These are phyloP conservation scores for Citrus sp. DNA, from an alignment of 345 rosid genomes.

Conservation along the genomic window DNA sequence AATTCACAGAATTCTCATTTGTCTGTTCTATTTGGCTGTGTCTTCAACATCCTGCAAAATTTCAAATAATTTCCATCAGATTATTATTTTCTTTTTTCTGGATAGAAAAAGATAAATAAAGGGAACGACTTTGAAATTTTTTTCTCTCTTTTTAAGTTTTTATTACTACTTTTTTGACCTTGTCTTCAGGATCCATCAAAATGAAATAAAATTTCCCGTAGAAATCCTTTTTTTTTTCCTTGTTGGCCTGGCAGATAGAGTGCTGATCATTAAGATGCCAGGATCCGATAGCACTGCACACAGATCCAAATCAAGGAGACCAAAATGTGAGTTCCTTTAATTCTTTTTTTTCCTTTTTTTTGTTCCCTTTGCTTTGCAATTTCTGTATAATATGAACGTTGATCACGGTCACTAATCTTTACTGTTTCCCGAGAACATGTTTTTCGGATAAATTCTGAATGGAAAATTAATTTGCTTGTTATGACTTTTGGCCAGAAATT, in stretches of 20 bases:
- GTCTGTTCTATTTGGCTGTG: too few relatives aligned
- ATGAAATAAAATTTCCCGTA: not conserved
- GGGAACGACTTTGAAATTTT: not conserved
- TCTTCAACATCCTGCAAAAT: too few relatives aligned
- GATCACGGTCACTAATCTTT: not conserved
- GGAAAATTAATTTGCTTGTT: not conserved
- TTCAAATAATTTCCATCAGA: too few relatives aligned
- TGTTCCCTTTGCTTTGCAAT: not conserved
- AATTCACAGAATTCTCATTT: too few relatives aligned
- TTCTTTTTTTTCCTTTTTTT: not conserved
- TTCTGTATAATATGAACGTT: not conserved
- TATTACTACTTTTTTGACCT: not conserved
- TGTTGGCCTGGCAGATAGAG: not conserved
- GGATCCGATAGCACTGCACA: not conserved
- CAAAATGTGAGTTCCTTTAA: constrained; percentile 17
- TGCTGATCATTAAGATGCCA: not conserved
- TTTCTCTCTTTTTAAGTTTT: not conserved
- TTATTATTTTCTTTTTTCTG: too few relatives aligned
- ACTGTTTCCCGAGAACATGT: not conserved
- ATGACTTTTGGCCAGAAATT: not conserved
- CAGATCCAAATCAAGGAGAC: constrained; percentile 19
- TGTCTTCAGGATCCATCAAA: not conserved
- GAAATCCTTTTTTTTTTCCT: not conserved
- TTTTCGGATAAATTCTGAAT: not conserved
- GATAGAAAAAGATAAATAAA: too few relatives aligned